Evolutionary conservation across 129 eudicot species (phyloP).

Genomic region (Glebionis coronaria): DNA sequence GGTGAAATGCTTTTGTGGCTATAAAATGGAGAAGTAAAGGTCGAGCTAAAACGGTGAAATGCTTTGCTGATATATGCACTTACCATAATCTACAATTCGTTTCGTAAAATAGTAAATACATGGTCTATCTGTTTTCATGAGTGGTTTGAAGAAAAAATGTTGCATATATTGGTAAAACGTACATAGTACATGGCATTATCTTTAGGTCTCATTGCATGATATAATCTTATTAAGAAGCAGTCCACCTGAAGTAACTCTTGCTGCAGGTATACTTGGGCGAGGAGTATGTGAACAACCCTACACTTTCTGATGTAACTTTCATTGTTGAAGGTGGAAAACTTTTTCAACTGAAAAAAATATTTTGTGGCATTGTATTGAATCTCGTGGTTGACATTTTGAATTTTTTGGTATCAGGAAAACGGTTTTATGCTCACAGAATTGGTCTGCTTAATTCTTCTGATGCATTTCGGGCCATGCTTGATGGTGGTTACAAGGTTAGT

Average conservation of each 20-base stretch:
- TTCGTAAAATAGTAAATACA: too few relatives aligned
- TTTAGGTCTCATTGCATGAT: too few relatives aligned
- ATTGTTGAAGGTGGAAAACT: conserved; percentile 64
- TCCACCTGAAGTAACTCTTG: background rate
- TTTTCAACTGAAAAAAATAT: background rate
- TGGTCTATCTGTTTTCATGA: too few relatives aligned
- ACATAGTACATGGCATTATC: too few relatives aligned
- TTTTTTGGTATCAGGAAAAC: conserved; percentile 48
- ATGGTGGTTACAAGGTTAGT: conserved; percentile 89
- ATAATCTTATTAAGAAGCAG: background rate
- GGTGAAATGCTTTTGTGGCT: too few relatives aligned
- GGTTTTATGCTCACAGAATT: conserved; percentile 85
- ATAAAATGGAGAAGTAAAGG: too few relatives aligned
- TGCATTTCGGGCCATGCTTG: conserved; percentile 93
- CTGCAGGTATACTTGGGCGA: conserved; percentile 81
- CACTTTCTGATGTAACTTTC: conserved; percentile 77
- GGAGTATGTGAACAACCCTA: conserved; percentile 73
- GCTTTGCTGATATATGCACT: too few relatives aligned
- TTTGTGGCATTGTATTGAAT: background rate
- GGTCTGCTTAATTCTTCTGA: conserved; percentile 95
- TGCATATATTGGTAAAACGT: background rate
- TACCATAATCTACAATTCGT: too few relatives aligned
- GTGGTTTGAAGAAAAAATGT: too few relatives aligned
- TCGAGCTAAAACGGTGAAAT: too few relatives aligned
- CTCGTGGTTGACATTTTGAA: conserved; percentile 2